Evolutionary conservation across 805 yeast genomes (phyloP), one percentile per base, ranked within the genome.

Genomic region (Candida insectalens): DNA sequence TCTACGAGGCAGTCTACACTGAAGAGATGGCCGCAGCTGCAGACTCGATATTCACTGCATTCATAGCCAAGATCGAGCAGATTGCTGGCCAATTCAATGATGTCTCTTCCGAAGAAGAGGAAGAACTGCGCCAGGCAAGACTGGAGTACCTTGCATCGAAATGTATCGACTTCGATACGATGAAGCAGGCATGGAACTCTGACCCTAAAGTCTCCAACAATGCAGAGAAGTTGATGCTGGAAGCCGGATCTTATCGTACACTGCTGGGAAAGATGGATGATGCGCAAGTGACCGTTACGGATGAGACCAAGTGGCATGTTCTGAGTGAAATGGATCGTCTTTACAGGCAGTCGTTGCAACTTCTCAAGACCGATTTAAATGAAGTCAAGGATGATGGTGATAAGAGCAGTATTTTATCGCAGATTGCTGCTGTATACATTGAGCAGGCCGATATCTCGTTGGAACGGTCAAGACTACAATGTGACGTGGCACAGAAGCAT

Each of bases 391-490:
- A 41, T n/a, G 35, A 39, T 5, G 33, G 33, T 19, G 56, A 47
- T 26, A 44, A 46, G 14, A 50, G 57, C 16, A 27, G 38, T 5
- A 35, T 36, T 9, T 43, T 58, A 3, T 41, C 52, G 20, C 67
- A 65, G 36, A 38, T 69, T 2, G 55, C 69, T 38, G 57, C 64
- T 6, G 51, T 71, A 1, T 43, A 62, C 21, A 64, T 70, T n/a
- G 72, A 69, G 21, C 53, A 77, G 32, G 63, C 73, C 2, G 78
- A 72, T 44, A 58, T 71, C 3, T 77, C 70, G 35, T 44, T 68
- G 9, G 75, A 69, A 45, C 53, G 77, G 36, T 53, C 65, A n/a
- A 60, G 56, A 29, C 21, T 67, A 3, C 9, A 19, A 8, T 39
- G 35, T 18, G 57, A 53, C 7, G 48, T 53, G 17, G 61, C 69